Evolutionary conservation across 305 asterid genomes (phyloP).

Genomic region (Salvia sclarea): DNA sequence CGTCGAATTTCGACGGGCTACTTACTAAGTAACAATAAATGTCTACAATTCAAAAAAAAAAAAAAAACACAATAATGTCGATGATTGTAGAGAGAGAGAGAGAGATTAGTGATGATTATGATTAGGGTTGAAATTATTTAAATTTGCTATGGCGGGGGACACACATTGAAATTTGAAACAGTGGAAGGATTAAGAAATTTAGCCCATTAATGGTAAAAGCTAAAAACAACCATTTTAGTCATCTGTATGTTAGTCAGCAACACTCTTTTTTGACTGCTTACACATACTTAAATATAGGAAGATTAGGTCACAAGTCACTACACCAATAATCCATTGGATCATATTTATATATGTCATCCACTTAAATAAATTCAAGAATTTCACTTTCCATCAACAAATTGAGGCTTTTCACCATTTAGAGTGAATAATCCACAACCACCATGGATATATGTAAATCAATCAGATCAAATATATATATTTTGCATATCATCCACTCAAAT

Average conservation of each 20-base stretch:
- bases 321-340: not conserved
- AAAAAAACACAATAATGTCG: not conserved
- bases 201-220: slow-evolving; percentile 19
- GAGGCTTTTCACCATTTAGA: too few species aligned
- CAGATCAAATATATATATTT: not conserved
- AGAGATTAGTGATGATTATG: not conserved
- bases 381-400: not conserved
- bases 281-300: slow-evolving; percentile 4
- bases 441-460: too few species aligned
- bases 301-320: slow-evolving; percentile 6
- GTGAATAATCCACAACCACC: too few species aligned
- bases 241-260: slow-evolving; percentile 8
- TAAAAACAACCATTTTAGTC: slow-evolving; percentile 15
- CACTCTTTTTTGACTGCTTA: slow-evolving; percentile 19
- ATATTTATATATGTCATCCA: not conserved
- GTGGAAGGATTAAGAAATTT: too few species aligned
- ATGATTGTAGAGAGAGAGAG: not conserved
- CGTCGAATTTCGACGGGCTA: too few species aligned
- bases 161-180: not conserved
- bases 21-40: too few species aligned
- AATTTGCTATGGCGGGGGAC: not conserved
- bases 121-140: not conserved
- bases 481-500: not conserved
- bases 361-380: not conserved
- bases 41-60: too few species aligned